Evolutionary conservation across 2,329 filamentous ascomycete species (phyloP).

Genomic region (Herpotrichia juniperi): DNA sequence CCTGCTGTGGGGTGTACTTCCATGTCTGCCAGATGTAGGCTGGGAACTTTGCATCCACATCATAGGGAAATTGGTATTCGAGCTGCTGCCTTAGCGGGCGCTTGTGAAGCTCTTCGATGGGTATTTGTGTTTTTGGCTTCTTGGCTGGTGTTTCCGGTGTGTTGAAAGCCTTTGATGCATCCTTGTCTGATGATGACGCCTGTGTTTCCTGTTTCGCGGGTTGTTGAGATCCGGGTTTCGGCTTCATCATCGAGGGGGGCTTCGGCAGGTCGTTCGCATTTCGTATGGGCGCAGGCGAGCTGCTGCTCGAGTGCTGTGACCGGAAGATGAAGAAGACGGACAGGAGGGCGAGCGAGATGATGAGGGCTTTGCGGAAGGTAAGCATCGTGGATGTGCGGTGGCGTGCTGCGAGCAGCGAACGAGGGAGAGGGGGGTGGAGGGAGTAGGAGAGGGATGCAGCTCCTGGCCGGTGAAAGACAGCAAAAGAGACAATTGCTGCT

Average conservation of each 20-base stretch:
- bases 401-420: conserved; percentile 1
- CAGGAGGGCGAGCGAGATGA: conserved; percentile 72
- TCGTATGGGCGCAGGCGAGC: conserved; percentile 35
- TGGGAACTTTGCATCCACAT: conserved; percentile 85
- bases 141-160: conserved; percentile 40
- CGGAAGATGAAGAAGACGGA: conserved; percentile 73
- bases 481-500: not conserved
- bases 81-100: conserved; percentile 80
- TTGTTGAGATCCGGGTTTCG: conserved; percentile 22
- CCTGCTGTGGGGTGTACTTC: conserved; percentile 82
- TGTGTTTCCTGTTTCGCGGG: conserved; percentile 25
- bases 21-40: conserved; percentile 99
- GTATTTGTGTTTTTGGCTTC: conserved; percentile 62
- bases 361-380: conserved; percentile 76
- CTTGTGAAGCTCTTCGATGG: conserved; percentile 71
- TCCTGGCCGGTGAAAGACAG: not conserved
- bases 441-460: conserved; percentile 1
- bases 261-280: conserved; percentile 44
- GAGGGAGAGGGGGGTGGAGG: conserved; percentile 6
- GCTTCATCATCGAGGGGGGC: conserved; percentile 39
- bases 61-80: conserved; percentile 92
- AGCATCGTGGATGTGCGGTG: conserved; percentile 64
- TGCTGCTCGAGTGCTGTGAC: conserved; percentile 56
- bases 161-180: conserved; percentile 32
- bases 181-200: conserved; percentile 13